Evolutionary conservation across 768 basidiomycete genomes (phyloP).

Genomic region (Agrocybe pediades): DNA sequence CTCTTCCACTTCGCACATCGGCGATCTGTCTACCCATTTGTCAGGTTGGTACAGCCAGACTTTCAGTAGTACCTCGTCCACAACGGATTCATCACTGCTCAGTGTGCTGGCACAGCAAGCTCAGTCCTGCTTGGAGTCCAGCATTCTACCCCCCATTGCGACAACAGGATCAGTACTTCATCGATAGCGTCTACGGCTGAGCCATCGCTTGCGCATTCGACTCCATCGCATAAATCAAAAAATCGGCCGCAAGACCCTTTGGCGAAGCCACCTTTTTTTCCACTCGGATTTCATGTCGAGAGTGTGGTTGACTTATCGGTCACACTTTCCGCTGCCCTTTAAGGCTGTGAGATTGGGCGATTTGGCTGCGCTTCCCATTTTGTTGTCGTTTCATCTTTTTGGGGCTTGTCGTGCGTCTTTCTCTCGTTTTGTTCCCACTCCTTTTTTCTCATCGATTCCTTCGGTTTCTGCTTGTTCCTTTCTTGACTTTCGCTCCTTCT

Average conservation of each 20-base stretch:
- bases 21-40: slow-evolving; percentile 73
- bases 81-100: slow-evolving; percentile 73
- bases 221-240: slow-evolving; percentile 10
- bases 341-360: slow-evolving; percentile 53
- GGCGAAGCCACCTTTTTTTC: slow-evolving; percentile 76
- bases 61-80: slow-evolving; percentile 68
- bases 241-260: slow-evolving; percentile 35
- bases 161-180: slow-evolving; percentile 26
- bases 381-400: too few relatives aligned
- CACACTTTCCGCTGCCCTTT: slow-evolving; percentile 76
- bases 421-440: too few relatives aligned
- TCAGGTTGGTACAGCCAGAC: slow-evolving; percentile 84
- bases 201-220: slow-evolving; percentile 25
- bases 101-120: slow-evolving; percentile 54
- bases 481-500: not conserved
- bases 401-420: too few relatives aligned
- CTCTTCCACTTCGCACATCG: slow-evolving; percentile 50
- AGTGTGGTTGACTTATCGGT: slow-evolving; percentile 92
- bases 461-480: not conserved
- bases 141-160: slow-evolving; percentile 53
- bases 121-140: slow-evolving; percentile 74
- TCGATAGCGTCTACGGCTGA: slow-evolving; percentile 26
- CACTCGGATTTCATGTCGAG: slow-evolving; percentile 88
- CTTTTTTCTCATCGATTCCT: not conserved
- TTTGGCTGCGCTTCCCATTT: too few relatives aligned